Conservation (phyloP, 495 filamentous ascomycete genomes). For the Trichoderma gamsii region DNA sequence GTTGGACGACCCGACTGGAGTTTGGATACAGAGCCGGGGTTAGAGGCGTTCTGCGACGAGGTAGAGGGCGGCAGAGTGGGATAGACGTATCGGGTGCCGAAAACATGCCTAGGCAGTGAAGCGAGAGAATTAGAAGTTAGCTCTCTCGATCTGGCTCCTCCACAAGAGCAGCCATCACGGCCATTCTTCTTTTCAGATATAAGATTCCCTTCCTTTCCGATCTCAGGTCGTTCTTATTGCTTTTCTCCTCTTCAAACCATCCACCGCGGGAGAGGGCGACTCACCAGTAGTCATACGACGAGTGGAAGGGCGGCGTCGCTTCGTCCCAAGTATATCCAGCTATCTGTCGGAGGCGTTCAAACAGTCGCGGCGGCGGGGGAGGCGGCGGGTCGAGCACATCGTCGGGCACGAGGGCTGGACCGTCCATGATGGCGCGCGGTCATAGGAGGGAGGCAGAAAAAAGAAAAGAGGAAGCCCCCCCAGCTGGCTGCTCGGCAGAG, state of each 20-base stretch:
- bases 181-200: conserved; percentile 15
- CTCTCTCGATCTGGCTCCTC: background rate
- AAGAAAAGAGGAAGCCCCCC: background rate
- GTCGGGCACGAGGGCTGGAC: conserved; percentile 43
- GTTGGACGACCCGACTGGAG: conserved; percentile 29
- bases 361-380: conserved; percentile 59
- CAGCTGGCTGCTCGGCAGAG: conserved; percentile 1
- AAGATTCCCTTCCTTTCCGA: background rate
- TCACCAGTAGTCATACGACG: conserved; percentile 73
- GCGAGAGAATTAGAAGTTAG: background rate
- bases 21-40: conserved; percentile 28
- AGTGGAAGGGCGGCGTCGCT: conserved; percentile 62
- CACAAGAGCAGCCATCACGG: conserved; percentile 19
- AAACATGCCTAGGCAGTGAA: conserved; percentile 35
- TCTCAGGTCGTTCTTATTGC: background rate
- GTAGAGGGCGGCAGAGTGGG: conserved; percentile 30
- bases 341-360: conserved; percentile 65
- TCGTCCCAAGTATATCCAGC: conserved; percentile 75
- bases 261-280: conserved; percentile 15
- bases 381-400: conserved; percentile 57
- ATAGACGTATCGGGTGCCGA: conserved; percentile 42
- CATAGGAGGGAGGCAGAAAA: background rate
- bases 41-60: conserved; percentile 24
- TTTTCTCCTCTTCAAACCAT: conserved; percentile 9
- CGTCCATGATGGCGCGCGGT: conserved; percentile 36